A percentile compares a stretch with the other conserved stretches of the same genome.
Conservation (phyloP, 805 yeast species). For the Candida tallmaniae region DNA sequence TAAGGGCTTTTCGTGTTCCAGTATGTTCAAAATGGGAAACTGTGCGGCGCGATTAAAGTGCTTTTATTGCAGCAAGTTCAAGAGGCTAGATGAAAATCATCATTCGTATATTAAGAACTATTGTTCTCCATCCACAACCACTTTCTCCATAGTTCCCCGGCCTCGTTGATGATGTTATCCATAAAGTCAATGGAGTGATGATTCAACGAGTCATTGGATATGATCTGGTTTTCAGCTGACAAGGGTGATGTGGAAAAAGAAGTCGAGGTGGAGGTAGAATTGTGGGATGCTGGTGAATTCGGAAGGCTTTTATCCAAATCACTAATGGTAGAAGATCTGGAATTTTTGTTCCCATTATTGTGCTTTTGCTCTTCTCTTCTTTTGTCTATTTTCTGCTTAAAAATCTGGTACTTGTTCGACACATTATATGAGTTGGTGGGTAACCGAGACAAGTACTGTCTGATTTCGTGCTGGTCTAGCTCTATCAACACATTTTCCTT, state of each 20-base stretch:
- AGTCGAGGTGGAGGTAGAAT: constrained; percentile 5
- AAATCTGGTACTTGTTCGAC: constrained; percentile 31
- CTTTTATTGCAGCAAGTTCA: too few species aligned
- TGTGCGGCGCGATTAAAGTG: too few species aligned
- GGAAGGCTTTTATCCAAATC: constrained; percentile 5
- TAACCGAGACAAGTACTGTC: constrained; percentile 64
- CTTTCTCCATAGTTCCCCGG: constrained; percentile 85
- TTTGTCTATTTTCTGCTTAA: constrained; percentile 17
- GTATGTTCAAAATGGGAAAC: too few species aligned
- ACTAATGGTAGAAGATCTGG: constrained; percentile 11
- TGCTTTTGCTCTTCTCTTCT: constrained; percentile 13
- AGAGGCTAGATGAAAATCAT: constrained; percentile 1
- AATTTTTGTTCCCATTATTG: constrained; percentile 3
- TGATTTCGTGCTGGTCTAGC: constrained; percentile 84
- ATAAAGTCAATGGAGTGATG: constrained; percentile 52
- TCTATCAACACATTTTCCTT: constrained; percentile 76
- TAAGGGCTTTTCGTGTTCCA: too few species aligned
- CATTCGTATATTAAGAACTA: constrained; percentile 3
- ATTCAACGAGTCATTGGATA: constrained; percentile 23
- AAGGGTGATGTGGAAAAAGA: constrained; percentile 7
- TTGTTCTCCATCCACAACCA: constrained; percentile 53
- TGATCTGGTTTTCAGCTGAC: constrained; percentile 13
- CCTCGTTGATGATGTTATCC: constrained; percentile 67
- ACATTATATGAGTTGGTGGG: constrained; percentile 42
- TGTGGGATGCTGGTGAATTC: constrained; percentile 9